These are phyloP conservation scores for Penicillium odoratum DNA, from an alignment of 495 filamentous ascomycete genomes.

Conservation along the genomic window DNA sequence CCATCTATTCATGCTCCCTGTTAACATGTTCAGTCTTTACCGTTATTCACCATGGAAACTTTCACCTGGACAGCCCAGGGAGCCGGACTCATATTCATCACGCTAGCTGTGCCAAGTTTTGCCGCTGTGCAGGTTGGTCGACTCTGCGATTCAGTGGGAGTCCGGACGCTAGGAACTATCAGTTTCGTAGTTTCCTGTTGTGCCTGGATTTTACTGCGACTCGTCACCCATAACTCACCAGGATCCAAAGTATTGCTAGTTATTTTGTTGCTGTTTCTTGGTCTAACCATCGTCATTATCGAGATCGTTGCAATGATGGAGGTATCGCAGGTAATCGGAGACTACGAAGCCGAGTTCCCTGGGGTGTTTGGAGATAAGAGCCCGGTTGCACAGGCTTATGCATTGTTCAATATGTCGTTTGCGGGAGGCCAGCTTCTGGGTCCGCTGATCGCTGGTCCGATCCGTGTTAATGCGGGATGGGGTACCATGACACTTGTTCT, in stretches of 20 bases:
- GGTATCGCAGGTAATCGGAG: slow-evolving; percentile 33
- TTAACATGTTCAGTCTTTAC: slow-evolving; percentile 32
- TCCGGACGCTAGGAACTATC: slow-evolving; percentile 45
- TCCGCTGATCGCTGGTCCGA: slow-evolving; percentile 51
- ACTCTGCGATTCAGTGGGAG: slow-evolving; percentile 52
- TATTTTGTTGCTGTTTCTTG: slow-evolving; percentile 34
- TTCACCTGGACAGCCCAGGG: slow-evolving; percentile 61
- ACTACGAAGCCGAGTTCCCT: slow-evolving; percentile 33
- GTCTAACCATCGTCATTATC: slow-evolving; percentile 34
- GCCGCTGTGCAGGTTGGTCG: slow-evolving; percentile 44
- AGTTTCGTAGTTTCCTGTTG: slow-evolving; percentile 51
- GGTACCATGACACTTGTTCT: slow-evolving; percentile 38
- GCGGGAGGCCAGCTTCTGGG: slow-evolving; percentile 63
- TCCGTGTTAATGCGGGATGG: slow-evolving; percentile 40
- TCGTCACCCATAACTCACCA: slow-evolving; percentile 37
- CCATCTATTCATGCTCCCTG: not conserved
- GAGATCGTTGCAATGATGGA: slow-evolving; percentile 40
- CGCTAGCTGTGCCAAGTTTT: slow-evolving; percentile 36
- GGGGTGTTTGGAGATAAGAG: slow-evolving; percentile 54
- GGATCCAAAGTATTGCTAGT: slow-evolving; percentile 36
- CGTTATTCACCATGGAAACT: slow-evolving; percentile 40
- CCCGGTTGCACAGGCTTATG: slow-evolving; percentile 60
- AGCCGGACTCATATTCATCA: slow-evolving; percentile 60
- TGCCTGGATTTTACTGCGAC: slow-evolving; percentile 51
- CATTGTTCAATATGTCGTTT: slow-evolving; percentile 59